phyloP scores from a whole-genome alignment of 2,329 filamentous ascomycete species.

The Calycina herbarum region DNA sequence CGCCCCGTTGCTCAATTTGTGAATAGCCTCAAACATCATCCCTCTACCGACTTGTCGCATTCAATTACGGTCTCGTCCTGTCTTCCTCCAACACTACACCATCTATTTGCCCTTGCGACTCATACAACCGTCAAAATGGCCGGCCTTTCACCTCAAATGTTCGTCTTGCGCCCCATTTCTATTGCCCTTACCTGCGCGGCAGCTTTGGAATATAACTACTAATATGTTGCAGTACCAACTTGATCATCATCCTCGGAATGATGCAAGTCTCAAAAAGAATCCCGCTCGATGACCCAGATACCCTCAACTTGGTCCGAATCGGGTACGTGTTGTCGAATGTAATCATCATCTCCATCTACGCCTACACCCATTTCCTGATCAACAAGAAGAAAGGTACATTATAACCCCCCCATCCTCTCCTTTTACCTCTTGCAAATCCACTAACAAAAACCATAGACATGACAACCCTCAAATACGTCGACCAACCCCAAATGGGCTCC shows the following conservation, averaged over 20 bases:
- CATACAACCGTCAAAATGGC: conserved; percentile 52
- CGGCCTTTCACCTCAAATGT: conserved; percentile 46
- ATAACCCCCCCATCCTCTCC: neutral
- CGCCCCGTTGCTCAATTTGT: neutral
- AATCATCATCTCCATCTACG: conserved; percentile 80
- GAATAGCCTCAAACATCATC: conserved; percentile 6
- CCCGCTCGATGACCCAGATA: conserved; percentile 84
- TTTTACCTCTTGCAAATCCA: neutral
- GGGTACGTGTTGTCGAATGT: conserved; percentile 68
- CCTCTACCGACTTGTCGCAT: conserved; percentile 20
- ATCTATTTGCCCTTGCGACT: neutral
- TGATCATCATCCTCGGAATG: conserved; percentile 93
- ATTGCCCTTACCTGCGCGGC: neutral
- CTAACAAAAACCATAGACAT: conserved; percentile 64
- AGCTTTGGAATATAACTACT: conserved; percentile 13
- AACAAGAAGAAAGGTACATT: conserved; percentile 93
- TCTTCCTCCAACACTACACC: neutral
- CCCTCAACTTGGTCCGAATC: conserved; percentile 62
- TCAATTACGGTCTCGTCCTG: conserved; percentile 20
- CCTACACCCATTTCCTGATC: conserved; percentile 82
- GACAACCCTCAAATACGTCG: conserved; percentile 97
- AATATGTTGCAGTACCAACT: conserved; percentile 68
- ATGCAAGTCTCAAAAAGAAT: conserved; percentile 98
- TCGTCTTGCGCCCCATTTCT: neutral
- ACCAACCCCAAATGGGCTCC: conserved; percentile 90